These are phyloP conservation scores for Leccinellum albellum DNA, from an alignment of 768 basidiomycete genomes.

Conservation along the genomic window DNA sequence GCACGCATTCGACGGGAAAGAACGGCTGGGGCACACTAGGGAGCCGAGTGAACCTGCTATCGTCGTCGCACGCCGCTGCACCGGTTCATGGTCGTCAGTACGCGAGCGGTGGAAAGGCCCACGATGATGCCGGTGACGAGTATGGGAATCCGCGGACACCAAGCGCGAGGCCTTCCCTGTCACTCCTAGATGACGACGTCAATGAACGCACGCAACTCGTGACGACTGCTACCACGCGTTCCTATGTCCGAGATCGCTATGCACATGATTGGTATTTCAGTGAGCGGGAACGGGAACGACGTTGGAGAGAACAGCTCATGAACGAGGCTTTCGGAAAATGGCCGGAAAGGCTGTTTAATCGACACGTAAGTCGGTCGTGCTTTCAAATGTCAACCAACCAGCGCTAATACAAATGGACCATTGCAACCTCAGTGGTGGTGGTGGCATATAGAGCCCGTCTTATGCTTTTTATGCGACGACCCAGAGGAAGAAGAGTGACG, in stretches of 20 bases:
- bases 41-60: slow-evolving; percentile 43
- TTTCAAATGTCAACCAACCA: neutral
- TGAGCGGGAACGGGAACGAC: slow-evolving; percentile 31
- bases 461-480: slow-evolving; percentile 55
- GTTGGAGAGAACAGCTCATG: slow-evolving; percentile 42
- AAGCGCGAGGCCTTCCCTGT: slow-evolving; percentile 4
- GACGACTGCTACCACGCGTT: slow-evolving; percentile 20
- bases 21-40: slow-evolving; percentile 63
- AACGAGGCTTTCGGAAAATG: slow-evolving; percentile 60
- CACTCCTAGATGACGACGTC: slow-evolving; percentile 11
- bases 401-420: neutral
- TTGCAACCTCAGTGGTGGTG: slow-evolving; percentile 69
- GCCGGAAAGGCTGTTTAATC: slow-evolving; percentile 67
- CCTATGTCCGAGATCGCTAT: slow-evolving; percentile 19
- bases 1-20: slow-evolving; percentile 43
- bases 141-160: neutral
- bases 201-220: slow-evolving; percentile 42
- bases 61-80: slow-evolving; percentile 11
- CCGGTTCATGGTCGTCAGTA: neutral
- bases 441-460: slow-evolving; percentile 64
- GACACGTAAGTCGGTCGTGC: slow-evolving; percentile 47
- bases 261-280: slow-evolving; percentile 15
- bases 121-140: neutral
- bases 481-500: slow-evolving; percentile 50
- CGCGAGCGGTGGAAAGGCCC: neutral